Evolutionary conservation across 768 basidiomycete genomes (phyloP).

Genomic region (Boletus subparvulus): DNA sequence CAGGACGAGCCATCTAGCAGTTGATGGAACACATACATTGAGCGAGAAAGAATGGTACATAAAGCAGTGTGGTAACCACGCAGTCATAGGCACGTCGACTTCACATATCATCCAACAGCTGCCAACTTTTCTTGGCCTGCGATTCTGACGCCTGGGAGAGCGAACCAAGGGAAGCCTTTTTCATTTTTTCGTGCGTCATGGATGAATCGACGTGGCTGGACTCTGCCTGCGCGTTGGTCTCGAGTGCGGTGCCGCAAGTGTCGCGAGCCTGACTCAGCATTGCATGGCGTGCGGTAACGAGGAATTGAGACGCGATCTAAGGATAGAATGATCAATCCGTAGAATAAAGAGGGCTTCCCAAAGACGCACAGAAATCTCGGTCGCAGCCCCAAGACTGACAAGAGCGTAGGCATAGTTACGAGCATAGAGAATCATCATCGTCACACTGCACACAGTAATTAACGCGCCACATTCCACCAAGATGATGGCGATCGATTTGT

Average conservation of each 20-base stretch:
- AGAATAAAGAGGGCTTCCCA: neutral
- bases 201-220: neutral
- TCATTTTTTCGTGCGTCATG: neutral
- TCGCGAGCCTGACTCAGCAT: neutral
- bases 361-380: constrained; percentile 18
- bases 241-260: neutral
- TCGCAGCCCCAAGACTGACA: constrained; percentile 9
- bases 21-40: neutral
- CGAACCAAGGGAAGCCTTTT: neutral
- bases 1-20: too few relatives aligned
- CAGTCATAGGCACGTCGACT: too few relatives aligned
- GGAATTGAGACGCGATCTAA: constrained; percentile 15
- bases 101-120: neutral
- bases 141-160: neutral
- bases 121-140: neutral
- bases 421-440: constrained; percentile 12
- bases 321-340: neutral
- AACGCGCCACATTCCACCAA: constrained; percentile 21
- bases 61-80: neutral
- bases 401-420: neutral
- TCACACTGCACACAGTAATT: constrained; percentile 1
- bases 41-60: neutral
- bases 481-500: constrained; percentile 16
- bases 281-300: constrained; percentile 17
- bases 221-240: neutral